Percentiles rank a stretch among this genome's conserved stretches.
phyloP scores from a whole-genome alignment of 805 yeast species.

The Metschnikowia henanensis region DNA sequence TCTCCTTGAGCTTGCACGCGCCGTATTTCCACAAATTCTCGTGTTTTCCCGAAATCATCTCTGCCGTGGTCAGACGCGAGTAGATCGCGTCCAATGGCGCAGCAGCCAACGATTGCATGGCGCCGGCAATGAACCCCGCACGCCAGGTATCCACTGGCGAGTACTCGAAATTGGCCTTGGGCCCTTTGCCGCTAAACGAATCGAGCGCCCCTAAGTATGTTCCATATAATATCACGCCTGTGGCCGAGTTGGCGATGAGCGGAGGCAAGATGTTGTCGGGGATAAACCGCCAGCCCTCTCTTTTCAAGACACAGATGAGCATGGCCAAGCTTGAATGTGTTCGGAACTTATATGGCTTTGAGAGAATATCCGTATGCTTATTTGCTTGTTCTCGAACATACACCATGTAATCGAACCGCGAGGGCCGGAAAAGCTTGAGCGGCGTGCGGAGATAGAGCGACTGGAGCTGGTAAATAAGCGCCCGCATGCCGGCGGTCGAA shows the following conservation, averaged over 20 bases:
- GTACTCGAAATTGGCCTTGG: slow-evolving; percentile 16
- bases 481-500: slow-evolving; percentile 83
- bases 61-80: slow-evolving; percentile 76
- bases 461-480: slow-evolving; percentile 75
- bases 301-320: slow-evolving; percentile 63
- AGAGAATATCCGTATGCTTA: slow-evolving; percentile 43
- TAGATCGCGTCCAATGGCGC: slow-evolving; percentile 93
- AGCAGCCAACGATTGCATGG: slow-evolving; percentile 84
- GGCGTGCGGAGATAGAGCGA: slow-evolving; percentile 78
- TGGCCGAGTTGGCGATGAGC: slow-evolving; percentile 80
- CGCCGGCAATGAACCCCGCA: slow-evolving; percentile 87
- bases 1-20: slow-evolving; percentile 59
- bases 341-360: slow-evolving; percentile 52
- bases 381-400: slow-evolving; percentile 54
- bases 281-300: slow-evolving; percentile 83
- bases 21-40: slow-evolving; percentile 80
- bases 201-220: slow-evolving; percentile 65
- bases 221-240: slow-evolving; percentile 84
- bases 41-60: slow-evolving; percentile 64
- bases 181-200: slow-evolving; percentile 19
- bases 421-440: slow-evolving; percentile 85
- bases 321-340: slow-evolving; percentile 83
- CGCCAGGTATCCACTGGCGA: slow-evolving; percentile 55
- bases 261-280: slow-evolving; percentile 90
- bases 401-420: slow-evolving; percentile 83